Conservation (phyloP, 2,329 filamentous ascomycete species). For the Pyrenophora tritici-repentis region DNA sequence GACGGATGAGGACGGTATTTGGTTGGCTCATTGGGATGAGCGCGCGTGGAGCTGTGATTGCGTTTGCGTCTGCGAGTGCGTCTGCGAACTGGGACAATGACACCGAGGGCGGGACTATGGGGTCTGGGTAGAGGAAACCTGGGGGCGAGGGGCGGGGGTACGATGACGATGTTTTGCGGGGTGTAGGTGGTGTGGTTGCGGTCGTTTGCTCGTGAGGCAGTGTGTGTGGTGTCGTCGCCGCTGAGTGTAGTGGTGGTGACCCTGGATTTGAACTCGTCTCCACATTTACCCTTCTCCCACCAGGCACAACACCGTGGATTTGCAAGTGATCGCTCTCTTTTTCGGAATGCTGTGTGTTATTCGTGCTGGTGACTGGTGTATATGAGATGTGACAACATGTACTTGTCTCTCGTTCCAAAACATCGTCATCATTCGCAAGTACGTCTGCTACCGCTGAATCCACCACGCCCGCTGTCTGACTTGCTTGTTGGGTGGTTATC, state of each 20-base stretch:
- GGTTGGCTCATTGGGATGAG: too few relatives aligned
- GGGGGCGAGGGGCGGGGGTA: constrained; percentile 14
- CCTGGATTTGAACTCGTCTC: background rate
- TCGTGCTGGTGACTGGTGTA: background rate
- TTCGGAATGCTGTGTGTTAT: background rate
- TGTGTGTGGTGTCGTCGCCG: too few relatives aligned
- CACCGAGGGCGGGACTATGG: constrained; percentile 9
- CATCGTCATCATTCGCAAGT: background rate
- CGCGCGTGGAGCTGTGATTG: too few relatives aligned
- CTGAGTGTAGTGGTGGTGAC: background rate
- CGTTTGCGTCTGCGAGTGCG: too few relatives aligned
- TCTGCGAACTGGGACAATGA: background rate
- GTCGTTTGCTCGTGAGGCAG: too few relatives aligned
- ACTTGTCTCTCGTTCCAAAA: too few relatives aligned
- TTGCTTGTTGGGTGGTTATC: background rate
- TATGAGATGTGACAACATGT: too few relatives aligned
- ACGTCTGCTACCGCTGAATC: too few relatives aligned
- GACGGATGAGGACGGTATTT: too few relatives aligned
- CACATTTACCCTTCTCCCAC: background rate
- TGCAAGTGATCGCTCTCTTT: background rate
- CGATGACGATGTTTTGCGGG: too few relatives aligned
- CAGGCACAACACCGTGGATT: constrained; percentile 6
- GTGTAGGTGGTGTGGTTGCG: too few relatives aligned
- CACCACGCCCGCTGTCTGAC: background rate
- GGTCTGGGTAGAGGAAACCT: constrained; percentile 11